Percentiles rank a stretch among this genome's conserved stretches.
These are phyloP conservation scores for Trametopsis cervina DNA, from an alignment of 768 basidiomycete species.

Conservation along the genomic window DNA sequence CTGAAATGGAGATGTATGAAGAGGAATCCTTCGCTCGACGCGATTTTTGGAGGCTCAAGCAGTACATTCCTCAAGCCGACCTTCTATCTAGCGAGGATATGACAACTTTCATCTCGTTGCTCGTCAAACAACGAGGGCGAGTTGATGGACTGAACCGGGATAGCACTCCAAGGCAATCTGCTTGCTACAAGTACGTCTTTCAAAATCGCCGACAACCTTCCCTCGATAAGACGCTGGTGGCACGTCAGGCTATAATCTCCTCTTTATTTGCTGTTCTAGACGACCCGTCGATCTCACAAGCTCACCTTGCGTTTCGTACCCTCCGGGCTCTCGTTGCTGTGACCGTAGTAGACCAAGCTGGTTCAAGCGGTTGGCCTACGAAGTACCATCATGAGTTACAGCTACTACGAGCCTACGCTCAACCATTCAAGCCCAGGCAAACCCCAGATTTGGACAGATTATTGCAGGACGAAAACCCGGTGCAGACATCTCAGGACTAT, in stretches of 20 bases:
- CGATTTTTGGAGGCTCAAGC: conserved; percentile 84
- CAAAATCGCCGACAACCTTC: neutral
- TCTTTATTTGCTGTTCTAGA: conserved; percentile 55
- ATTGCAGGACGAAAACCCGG: conserved; percentile 26
- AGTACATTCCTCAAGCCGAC: conserved; percentile 52
- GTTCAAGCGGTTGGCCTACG: conserved; percentile 26
- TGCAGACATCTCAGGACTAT: conserved; percentile 44
- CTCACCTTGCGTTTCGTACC: conserved; percentile 55
- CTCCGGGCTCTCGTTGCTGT: conserved; percentile 52
- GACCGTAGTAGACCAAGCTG: conserved; percentile 24
- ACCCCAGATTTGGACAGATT: conserved; percentile 32
- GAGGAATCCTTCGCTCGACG: conserved; percentile 42
- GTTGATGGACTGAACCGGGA: conserved; percentile 54
- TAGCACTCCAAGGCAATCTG: conserved; percentile 17
- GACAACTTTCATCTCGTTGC: conserved; percentile 62
- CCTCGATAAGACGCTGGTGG: neutral
- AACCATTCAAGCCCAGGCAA: conserved; percentile 16
- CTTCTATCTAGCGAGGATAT: conserved; percentile 62
- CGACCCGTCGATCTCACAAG: conserved; percentile 38
- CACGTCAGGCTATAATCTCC: conserved; percentile 45
- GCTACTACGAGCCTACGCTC: conserved; percentile 21
- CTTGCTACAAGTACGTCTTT: neutral
- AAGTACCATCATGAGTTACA: conserved; percentile 18
- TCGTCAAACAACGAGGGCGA: conserved; percentile 50
- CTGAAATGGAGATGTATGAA: conserved; percentile 31